A percentile compares a stretch with the other conserved stretches of the same genome.
These are phyloP conservation scores for Cladosporium sp. DNA, from an alignment of 2,329 filamentous ascomycete species.

Conservation along the genomic window DNA sequence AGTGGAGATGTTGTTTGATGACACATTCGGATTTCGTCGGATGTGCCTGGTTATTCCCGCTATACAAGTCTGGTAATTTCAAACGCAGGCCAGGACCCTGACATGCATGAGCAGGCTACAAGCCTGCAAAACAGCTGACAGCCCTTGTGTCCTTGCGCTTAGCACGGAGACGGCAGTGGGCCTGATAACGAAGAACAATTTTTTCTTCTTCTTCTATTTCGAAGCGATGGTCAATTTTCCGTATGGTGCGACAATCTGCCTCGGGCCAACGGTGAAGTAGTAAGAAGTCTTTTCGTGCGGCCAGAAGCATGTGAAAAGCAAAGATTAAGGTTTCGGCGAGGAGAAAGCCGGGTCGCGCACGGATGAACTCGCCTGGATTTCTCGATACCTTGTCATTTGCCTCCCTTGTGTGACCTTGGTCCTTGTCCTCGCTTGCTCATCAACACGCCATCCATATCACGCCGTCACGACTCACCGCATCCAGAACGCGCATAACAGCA, in stretches of 20 bases:
- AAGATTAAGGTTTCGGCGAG: not conserved
- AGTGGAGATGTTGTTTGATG: too few species aligned
- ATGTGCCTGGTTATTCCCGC: not conserved
- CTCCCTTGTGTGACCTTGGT: not conserved
- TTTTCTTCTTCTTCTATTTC: too few species aligned
- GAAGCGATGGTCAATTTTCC: not conserved
- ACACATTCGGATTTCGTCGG: not conserved
- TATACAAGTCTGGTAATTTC: not conserved
- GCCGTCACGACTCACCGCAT: conserved; percentile 1
- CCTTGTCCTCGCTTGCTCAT: not conserved
- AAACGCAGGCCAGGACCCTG: not conserved
- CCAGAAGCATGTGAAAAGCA: not conserved
- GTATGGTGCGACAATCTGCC: not conserved
- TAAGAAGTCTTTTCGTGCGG: not conserved
- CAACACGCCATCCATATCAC: conserved; percentile 2
- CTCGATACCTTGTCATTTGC: too few species aligned
- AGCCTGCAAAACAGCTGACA: too few species aligned
- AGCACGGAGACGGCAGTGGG: not conserved
- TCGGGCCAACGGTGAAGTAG: not conserved
- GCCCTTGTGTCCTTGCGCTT: too few species aligned
- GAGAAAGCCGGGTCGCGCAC: not conserved
- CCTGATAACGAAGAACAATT: not conserved
- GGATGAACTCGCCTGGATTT: too few species aligned
- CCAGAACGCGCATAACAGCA: conserved; percentile 6
- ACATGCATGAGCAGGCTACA: not conserved